Conservation (phyloP, 2,329 filamentous ascomycete genomes). For the Cladosporium halotolerans region DNA sequence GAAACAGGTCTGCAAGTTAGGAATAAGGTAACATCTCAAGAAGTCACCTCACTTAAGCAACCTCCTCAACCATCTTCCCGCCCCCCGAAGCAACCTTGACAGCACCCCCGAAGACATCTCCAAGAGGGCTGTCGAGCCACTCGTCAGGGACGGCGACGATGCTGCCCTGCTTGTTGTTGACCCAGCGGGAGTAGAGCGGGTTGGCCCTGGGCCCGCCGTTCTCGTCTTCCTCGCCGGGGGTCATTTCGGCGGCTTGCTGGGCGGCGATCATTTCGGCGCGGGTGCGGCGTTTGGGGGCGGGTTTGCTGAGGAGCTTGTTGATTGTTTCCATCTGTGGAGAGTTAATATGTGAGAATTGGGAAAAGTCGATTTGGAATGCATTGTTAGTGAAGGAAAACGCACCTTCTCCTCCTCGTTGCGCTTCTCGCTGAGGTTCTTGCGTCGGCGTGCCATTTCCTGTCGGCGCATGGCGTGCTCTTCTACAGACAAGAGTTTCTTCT, state of each 20-base stretch:
- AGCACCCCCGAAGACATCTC: constrained; percentile 47
- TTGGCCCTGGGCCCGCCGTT: constrained; percentile 34
- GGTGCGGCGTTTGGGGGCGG: constrained; percentile 61
- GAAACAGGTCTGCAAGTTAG: too few species aligned
- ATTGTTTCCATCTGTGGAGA: constrained; percentile 92
- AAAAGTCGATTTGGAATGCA: too few species aligned
- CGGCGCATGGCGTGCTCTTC: constrained; percentile 68
- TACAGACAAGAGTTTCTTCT: constrained; percentile 65
- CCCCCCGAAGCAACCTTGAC: neutral
- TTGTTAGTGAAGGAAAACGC: too few species aligned
- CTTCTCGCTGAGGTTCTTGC: constrained; percentile 70
- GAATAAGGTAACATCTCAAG: neutral
- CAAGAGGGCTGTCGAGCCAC: constrained; percentile 58
- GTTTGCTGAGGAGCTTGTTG: constrained; percentile 82
- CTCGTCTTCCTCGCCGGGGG: constrained; percentile 36
- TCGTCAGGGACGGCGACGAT: constrained; percentile 61
- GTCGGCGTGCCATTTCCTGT: constrained; percentile 65
- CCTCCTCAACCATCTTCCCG: constrained; percentile 19
- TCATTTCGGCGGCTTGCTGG: constrained; percentile 40
- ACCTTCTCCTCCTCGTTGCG: constrained; percentile 74
- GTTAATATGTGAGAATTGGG: too few species aligned
- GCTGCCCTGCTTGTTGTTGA: constrained; percentile 59
- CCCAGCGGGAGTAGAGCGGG: constrained; percentile 62
- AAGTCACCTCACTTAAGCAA: constrained; percentile 9
- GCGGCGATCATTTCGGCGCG: constrained; percentile 42